phyloP scores from a whole-genome alignment of 371 early-diverging fungal genomes.

The Mortierella sp. region DNA sequence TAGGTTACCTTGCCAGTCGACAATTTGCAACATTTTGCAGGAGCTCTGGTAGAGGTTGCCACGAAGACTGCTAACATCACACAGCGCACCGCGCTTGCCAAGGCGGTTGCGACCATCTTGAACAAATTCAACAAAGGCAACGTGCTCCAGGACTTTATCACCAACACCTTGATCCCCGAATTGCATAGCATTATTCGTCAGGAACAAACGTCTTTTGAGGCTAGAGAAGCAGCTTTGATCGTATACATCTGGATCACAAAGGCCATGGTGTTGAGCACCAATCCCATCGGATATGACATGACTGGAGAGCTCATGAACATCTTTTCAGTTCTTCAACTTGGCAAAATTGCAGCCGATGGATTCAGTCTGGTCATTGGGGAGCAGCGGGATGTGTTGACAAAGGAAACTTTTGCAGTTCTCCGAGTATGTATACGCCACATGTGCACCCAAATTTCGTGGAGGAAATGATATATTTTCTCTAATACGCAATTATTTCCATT shows the following conservation, averaged over 20 bases:
- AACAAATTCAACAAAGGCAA: slow-evolving; percentile 73
- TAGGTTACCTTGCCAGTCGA: slow-evolving; percentile 64
- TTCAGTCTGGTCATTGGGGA: slow-evolving; percentile 78
- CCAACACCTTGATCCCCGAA: slow-evolving; percentile 34
- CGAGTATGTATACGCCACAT: slow-evolving; percentile 56
- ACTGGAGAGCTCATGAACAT: slow-evolving; percentile 67
- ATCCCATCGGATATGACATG: slow-evolving; percentile 66
- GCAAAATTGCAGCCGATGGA: slow-evolving; percentile 70
- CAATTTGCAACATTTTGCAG: slow-evolving; percentile 60
- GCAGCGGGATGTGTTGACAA: slow-evolving; percentile 75
- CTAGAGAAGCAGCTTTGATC: slow-evolving; percentile 40
- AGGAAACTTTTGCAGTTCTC: slow-evolving; percentile 74
- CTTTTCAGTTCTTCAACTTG: slow-evolving; percentile 59
- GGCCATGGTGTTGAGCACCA: slow-evolving; percentile 68
- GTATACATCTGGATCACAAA: slow-evolving; percentile 68
- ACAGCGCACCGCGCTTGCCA: slow-evolving; percentile 59
- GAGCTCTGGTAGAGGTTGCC: slow-evolving; percentile 60
- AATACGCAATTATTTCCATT: background rate
- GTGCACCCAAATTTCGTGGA: too few relatives aligned
- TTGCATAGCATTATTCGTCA: slow-evolving; percentile 34
- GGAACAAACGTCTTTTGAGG: slow-evolving; percentile 26
- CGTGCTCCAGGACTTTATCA: slow-evolving; percentile 36
- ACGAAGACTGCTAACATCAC: slow-evolving; percentile 54
- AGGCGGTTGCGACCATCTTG: slow-evolving; percentile 66
- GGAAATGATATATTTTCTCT: too few relatives aligned